Conservation (phyloP, 257 asterid genomes). For the Przewalskia tangutica region DNA sequence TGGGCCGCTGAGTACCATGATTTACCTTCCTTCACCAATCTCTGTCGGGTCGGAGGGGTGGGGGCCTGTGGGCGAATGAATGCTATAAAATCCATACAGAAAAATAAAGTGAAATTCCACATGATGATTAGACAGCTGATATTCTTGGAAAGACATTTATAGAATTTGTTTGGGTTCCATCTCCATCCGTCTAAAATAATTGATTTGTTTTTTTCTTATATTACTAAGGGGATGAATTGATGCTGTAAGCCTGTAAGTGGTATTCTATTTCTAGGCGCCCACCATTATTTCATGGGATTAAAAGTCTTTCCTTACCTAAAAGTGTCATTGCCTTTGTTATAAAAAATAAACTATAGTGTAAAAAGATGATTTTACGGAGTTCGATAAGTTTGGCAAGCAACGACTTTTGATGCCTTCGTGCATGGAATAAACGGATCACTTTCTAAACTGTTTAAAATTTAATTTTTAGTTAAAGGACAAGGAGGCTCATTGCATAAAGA, state of each 20-base stretch:
- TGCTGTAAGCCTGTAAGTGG: constrained; percentile 7
- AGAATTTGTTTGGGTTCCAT: not conserved
- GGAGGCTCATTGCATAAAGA: not conserved
- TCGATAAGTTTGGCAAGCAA: constrained; percentile 19
- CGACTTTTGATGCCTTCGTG: constrained; percentile 10
- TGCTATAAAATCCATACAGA: not conserved
- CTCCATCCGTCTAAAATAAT: constrained; percentile 5
- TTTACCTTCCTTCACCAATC: too few species aligned
- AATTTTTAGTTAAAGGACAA: not conserved
- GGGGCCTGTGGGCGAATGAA: too few species aligned
- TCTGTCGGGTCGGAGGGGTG: too few species aligned
- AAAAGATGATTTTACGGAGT: not conserved
- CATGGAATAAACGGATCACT: not conserved
- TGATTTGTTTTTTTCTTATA: not conserved
- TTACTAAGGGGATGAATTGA: constrained; percentile 1
- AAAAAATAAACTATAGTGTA: not conserved
- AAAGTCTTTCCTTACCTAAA: constrained; percentile 6
- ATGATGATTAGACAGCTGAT: not conserved
- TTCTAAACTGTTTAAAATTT: not conserved
- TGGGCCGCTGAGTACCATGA: too few species aligned
- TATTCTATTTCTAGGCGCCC: constrained; percentile 9
- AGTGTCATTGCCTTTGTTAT: not conserved
- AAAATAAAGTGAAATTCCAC: too few species aligned
- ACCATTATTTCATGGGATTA: constrained; percentile 13
- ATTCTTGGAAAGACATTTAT: not conserved